These are phyloP conservation scores for Gossypium trilobum DNA, from an alignment of 441 rosid species.

Conservation along the genomic window DNA sequence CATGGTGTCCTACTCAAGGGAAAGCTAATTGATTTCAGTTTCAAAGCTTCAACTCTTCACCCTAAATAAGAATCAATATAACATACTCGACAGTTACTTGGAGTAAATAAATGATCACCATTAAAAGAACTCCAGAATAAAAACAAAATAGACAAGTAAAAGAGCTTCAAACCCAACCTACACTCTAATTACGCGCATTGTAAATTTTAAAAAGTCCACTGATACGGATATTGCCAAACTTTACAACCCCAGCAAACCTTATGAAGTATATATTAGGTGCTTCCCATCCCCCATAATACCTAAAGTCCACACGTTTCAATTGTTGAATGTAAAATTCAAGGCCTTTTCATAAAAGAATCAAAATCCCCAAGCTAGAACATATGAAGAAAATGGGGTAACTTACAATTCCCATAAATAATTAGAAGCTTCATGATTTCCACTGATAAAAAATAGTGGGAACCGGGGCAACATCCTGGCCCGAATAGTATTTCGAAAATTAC, in stretches of 20 bases:
- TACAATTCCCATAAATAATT: constrained; percentile 88
- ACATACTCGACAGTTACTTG: not conserved
- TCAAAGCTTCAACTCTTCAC: not conserved
- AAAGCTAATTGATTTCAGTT: not conserved
- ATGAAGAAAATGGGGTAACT: constrained; percentile 15
- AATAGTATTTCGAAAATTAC: constrained; percentile 85
- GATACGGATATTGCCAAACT: constrained; percentile 72
- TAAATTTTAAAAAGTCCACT: constrained; percentile 91
- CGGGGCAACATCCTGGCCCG: constrained; percentile 70
- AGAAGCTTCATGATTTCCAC: constrained; percentile 94
- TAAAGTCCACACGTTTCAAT: constrained; percentile 13
- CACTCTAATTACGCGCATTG: constrained; percentile 45
- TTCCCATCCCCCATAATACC: constrained; percentile 92
- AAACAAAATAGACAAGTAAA: not conserved
- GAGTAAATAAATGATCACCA: not conserved
- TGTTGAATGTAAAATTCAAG: not conserved
- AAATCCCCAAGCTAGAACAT: not conserved
- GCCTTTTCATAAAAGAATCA: not conserved
- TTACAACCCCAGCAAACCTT: constrained; percentile 76
- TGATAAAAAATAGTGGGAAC: constrained; percentile 85
- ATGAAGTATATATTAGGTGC: constrained; percentile 76
- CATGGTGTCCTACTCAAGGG: constrained; percentile 57
- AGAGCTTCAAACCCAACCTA: constrained; percentile 34
- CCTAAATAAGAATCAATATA: not conserved
- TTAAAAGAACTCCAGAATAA: not conserved